Evolutionary conservation across 192 early-diverging fungal species (phyloP).

Genomic region (Rhizophagus prolifer): DNA sequence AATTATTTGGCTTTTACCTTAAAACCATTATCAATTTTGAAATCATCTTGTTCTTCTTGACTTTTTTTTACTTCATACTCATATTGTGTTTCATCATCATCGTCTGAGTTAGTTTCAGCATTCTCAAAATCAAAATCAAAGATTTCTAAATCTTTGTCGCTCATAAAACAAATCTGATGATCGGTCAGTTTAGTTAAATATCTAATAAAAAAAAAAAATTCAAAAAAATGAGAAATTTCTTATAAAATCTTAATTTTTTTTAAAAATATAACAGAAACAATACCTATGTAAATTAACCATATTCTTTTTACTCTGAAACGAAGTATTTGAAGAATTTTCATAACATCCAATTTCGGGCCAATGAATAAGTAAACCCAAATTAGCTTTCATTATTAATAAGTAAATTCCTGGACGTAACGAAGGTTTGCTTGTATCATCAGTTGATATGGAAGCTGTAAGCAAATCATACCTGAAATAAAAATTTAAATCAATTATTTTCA

Average conservation of each 20-base stretch:
- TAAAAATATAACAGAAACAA: too few species aligned
- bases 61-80: conserved; percentile 16
- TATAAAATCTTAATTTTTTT: too few species aligned
- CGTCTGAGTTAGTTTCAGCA: background rate
- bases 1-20: background rate
- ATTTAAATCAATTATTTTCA: too few species aligned
- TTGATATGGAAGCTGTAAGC: background rate
- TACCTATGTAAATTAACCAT: conserved; percentile 31
- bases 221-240: too few species aligned
- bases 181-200: conserved; percentile 25
- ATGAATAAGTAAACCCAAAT: conserved; percentile 21
- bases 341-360: conserved; percentile 28
- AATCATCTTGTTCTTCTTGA: conserved; percentile 24
- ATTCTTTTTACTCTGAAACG: conserved; percentile 24
- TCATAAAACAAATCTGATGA: conserved; percentile 27
- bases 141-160: conserved; percentile 14
- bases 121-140: conserved; percentile 1
- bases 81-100: background rate
- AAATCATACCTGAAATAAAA: background rate
- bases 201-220: background rate
- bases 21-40: conserved; percentile 1
- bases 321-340: conserved; percentile 13
- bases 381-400: background rate
- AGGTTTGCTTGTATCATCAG: too few species aligned
- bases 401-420: conserved; percentile 4